Evolutionary conservation across 345 rosid genomes (phyloP).

Genomic region (Bruguiera sexangula): DNA sequence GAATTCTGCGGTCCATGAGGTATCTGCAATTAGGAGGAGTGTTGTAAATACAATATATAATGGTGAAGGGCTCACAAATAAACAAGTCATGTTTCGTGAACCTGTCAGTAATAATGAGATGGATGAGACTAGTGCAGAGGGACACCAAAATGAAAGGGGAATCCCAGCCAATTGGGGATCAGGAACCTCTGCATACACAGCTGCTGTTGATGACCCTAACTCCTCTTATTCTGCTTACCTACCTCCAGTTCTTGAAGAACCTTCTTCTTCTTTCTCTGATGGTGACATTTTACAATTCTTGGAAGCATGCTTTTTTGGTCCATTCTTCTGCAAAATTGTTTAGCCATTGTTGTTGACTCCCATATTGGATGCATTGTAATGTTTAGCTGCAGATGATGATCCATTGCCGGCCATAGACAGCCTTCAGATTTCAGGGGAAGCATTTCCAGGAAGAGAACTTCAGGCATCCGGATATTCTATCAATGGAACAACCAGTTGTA

Average conservation of each 20-base stretch:
- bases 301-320: background rate
- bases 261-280: slow-evolving; percentile 87
- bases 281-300: slow-evolving; percentile 38
- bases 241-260: slow-evolving; percentile 87
- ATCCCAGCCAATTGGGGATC: slow-evolving; percentile 49
- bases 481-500: slow-evolving; percentile 98
- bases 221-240: slow-evolving; percentile 61
- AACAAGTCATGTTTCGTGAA: slow-evolving; percentile 73
- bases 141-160: slow-evolving; percentile 52
- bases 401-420: slow-evolving; percentile 77
- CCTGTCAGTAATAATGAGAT: slow-evolving; percentile 66
- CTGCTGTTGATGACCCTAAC: slow-evolving; percentile 52
- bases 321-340: slow-evolving; percentile 10
- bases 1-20: slow-evolving; percentile 33
- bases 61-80: slow-evolving; percentile 45
- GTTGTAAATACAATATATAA: slow-evolving; percentile 28
- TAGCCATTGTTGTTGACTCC: slow-evolving; percentile 10
- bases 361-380: slow-evolving; percentile 22
- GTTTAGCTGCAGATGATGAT: slow-evolving; percentile 85
- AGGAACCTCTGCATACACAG: slow-evolving; percentile 46
- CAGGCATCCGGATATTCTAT: slow-evolving; percentile 88
- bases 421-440: slow-evolving; percentile 90
- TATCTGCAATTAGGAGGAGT: slow-evolving; percentile 22
- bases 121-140: slow-evolving; percentile 63
- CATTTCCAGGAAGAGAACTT: slow-evolving; percentile 91